Evolutionary conservation across 2,329 filamentous ascomycete species (phyloP), one percentile per base, ranked within the genome.

Genomic region (Exophiala spinifera): DNA sequence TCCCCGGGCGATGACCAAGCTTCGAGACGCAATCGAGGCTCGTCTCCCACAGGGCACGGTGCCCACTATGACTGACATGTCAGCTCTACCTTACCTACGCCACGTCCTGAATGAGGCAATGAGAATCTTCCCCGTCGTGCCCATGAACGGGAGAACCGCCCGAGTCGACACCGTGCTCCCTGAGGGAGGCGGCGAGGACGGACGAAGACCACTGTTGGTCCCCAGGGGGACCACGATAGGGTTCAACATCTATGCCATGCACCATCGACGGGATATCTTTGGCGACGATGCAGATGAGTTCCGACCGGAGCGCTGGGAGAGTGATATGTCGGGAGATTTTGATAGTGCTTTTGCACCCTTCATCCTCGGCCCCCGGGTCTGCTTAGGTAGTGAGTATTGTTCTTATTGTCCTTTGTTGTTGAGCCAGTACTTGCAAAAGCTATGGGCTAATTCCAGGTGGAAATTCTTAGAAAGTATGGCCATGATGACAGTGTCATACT

Each of bases 401-500:
- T 31, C 11, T 31, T 31, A 11, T 2, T 31, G 8, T 11, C 3
- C 6, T 31, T 31, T 5, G 10, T 10, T 31, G 28, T 10, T 31
- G n/a, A n/a, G n/a, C n/a, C 6, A 31, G 10, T 31, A 31, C 3
- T 11, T 31, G 28, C 6, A 49, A n/a, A n/a, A 49, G 53, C 7
- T 55, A 17, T 11, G 8, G 3, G 15, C 2, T 44, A 15, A 19
- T 8, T 43, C 40, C 33, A 23, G 34, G 3, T 17, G 3, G 14
- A 15, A 11, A n/a, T 15, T 3, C 13, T 15, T 19, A 39, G 55
- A 91, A 76, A 87, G 91, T 70, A 92, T 91, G 68, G 88, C 88
- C 13, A 72, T 91, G 42, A 89, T 86, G 0, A 87, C 91, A 75
- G 64, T 68, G 4, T 64, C 66, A 0, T 91, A 91, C 66, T 83